Evolutionary conservation across 1,284 basidiomycete genomes (phyloP).

Genomic region (Apiotrichum sp.): DNA sequence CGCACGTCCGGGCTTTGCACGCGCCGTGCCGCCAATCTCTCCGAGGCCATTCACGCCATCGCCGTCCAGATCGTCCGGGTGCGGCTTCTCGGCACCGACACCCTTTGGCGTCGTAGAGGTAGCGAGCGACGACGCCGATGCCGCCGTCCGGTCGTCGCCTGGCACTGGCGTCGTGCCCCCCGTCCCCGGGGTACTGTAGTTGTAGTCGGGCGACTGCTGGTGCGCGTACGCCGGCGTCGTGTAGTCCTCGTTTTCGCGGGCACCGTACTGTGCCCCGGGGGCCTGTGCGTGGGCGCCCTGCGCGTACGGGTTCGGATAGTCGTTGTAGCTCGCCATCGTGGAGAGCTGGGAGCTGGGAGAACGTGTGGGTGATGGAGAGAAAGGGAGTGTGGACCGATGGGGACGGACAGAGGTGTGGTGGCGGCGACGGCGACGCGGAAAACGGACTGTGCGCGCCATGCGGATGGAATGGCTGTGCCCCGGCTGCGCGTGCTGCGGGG

Average conservation of each 20-base stretch:
- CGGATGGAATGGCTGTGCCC: no score
- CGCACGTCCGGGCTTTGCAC: conserved; percentile 30
- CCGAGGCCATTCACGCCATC: conserved; percentile 9
- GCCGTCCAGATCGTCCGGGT: conserved; percentile 5
- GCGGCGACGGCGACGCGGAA: no score
- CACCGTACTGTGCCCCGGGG: neutral
- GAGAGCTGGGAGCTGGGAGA: no score
- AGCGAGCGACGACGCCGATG: neutral
- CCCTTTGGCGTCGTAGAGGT: neutral
- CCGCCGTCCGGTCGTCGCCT: conserved; percentile 23
- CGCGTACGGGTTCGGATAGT: conserved; percentile 18
- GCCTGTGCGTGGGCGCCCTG: neutral
- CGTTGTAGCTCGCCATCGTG: conserved; percentile 12
- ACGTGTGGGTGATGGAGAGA: conserved; percentile 2
- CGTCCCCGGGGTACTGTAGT: neutral
- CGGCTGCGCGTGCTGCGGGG: no score
- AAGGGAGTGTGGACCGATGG: no score
- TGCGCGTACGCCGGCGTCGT: neutral
- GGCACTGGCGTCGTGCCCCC: conserved; percentile 11
- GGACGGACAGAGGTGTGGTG: no score
- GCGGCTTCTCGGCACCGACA: conserved; percentile 12
- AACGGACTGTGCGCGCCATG: no score
- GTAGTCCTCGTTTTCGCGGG: neutral
- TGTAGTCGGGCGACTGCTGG: conserved; percentile 6
- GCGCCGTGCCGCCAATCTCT: conserved; percentile 13